Evolutionary conservation across 169 alveolate genomes (phyloP), one percentile per base, ranked within the genome.

Genomic region (Babesia ovis): DNA sequence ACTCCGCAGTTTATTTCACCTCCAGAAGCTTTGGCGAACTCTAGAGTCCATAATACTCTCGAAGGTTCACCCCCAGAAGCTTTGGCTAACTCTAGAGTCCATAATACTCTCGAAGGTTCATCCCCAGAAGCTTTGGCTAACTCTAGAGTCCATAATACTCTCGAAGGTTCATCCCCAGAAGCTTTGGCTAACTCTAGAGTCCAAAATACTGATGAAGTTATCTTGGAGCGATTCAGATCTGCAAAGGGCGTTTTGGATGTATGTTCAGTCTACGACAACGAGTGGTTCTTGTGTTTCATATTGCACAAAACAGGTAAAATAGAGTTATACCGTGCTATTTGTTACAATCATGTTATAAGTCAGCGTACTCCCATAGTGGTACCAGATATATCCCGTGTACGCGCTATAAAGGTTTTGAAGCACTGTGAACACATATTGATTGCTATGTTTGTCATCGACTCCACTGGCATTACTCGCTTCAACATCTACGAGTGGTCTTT

Each of bases 1-100:
- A 20, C 83, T 16, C 87, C 87, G 18, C 70, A 50, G 31, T 79
- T 66, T 62, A 35, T 55, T 2, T 20, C 32, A 2, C 48, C 54
- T 54, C 14, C 46, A 39, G 14, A 9, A 9, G n/a, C 46, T 39
- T 8, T 8, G n/a, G 8, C 14, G 8, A 39, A 39, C 8, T 39
- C 46, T 9, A n/a, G n/a, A n/a, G n/a, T n/a, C n/a, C n/a, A n/a
- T n/a, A n/a, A n/a, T n/a, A n/a, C n/a, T n/a, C n/a, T n/a, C n/a
- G n/a, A n/a, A n/a, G n/a, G n/a, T 2, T 20, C 32, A 2, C 48
- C 54, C 61, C 14, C 46, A 39, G 14, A 9, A 9, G n/a, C 46
- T 39, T 8, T 8, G n/a, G 8, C 14, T 39, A 39, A 39, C 8
- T 39, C 46, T 9, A n/a, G n/a, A n/a, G n/a, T n/a, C n/a, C n/a